Evolutionary conservation across 345 rosid species (phyloP), one percentile per base, ranked within the genome.

Genomic region (Passiflora organensis): DNA sequence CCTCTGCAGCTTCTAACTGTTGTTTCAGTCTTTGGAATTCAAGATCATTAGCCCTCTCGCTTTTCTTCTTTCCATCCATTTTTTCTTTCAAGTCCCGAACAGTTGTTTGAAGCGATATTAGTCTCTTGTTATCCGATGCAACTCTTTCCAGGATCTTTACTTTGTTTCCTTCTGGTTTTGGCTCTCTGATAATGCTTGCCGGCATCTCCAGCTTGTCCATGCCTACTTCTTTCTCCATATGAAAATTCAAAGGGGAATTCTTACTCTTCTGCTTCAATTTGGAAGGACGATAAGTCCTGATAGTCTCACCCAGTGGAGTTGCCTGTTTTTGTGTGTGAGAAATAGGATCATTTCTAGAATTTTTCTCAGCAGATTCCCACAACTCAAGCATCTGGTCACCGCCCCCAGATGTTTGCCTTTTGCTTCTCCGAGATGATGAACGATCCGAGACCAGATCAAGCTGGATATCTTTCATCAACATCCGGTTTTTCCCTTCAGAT

Each of bases 131-230:
- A 53, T 69, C 64, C 8, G 73, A 63, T 17, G 59, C 55, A 32
- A 58, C 59, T 53, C 73, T 53, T 45, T 63, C 73, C 56, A 63
- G 22, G 50, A 53, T 57, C 73, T 62, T 68, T 56, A 49, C 44
- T 39, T 19, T 32, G 43, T 20, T 51, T 25, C 54, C 64, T 38
- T 64, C 79, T 62, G 64, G 74, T 38, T 63, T 69, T 28, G 65
- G 62, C 53, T 69, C 69, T 46, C 59, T 59, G n/a, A 51, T 52
- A 28, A 44, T 60, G 78, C 67, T 76, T 18, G 60, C 60, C 1
- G 86, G 73, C 54, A 84, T 61, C 76, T 84, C 95, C 14, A 82
- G 73, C 78, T 68, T 81, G 79, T 86, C 89, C 13, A 86, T 60
- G 16, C 74, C 81, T 52, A 84, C 68, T 64, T 82, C 87, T 72